A percentile compares a stretch with the other conserved stretches of the same genome.
Conservation (phyloP, 2,329 filamentous ascomycete genomes). For the Cordyceps farinosa region DNA sequence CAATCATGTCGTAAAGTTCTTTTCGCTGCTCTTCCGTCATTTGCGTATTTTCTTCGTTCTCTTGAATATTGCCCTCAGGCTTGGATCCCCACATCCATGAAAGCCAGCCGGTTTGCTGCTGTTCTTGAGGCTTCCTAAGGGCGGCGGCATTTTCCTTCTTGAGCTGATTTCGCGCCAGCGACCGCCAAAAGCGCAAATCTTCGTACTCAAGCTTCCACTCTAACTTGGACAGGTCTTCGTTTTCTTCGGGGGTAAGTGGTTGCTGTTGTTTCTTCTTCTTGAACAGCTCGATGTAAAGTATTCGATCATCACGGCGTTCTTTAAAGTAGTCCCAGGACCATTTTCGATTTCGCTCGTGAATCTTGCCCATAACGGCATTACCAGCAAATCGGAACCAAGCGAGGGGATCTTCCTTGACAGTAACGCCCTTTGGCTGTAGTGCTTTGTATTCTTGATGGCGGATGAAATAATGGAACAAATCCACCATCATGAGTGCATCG, state of each 20-base stretch:
- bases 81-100: slow-evolving; percentile 90
- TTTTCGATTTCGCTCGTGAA: slow-evolving; percentile 85
- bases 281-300: slow-evolving; percentile 87
- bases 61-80: slow-evolving; percentile 57
- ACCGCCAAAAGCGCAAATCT: slow-evolving; percentile 95
- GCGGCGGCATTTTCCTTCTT: slow-evolving; percentile 91
- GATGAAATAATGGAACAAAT: slow-evolving; percentile 97
- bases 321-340: slow-evolving; percentile 98
- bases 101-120: slow-evolving; percentile 80
- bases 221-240: slow-evolving; percentile 67
- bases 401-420: slow-evolving; percentile 81
- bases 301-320: slow-evolving; percentile 85
- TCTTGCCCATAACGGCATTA: slow-evolving; percentile 84
- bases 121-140: slow-evolving; percentile 59
- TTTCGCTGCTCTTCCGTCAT: slow-evolving; percentile 96
- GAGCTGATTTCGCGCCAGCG: slow-evolving; percentile 86
- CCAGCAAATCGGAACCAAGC: slow-evolving; percentile 94
- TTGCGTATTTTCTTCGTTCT: slow-evolving; percentile 66
- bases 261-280: slow-evolving; percentile 84
- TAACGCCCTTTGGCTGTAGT: slow-evolving; percentile 75
- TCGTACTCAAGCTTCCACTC: slow-evolving; percentile 91
- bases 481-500: slow-evolving; percentile 95
- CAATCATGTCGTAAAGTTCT: slow-evolving; percentile 94
- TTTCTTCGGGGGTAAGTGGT: slow-evolving; percentile 67
- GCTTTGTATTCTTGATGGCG: slow-evolving; percentile 97